Evolutionary conservation across 2,329 filamentous ascomycete genomes (phyloP).

Genomic region (Cercospora citrullina): DNA sequence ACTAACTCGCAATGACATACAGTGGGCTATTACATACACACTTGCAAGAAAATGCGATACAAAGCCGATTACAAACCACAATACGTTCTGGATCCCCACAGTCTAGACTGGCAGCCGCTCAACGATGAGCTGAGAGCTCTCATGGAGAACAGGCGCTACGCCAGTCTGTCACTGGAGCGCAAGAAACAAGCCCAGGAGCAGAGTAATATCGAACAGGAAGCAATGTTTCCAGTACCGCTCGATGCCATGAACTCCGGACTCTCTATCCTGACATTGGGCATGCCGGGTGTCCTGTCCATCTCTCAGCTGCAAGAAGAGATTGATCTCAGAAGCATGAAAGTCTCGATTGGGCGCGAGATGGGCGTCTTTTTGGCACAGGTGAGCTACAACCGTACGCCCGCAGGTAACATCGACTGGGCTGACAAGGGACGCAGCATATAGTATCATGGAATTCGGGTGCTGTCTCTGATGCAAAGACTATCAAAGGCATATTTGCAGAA

Average conservation of each 20-base stretch:
- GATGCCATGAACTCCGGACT: constrained; percentile 42
- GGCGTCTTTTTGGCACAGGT: constrained; percentile 12
- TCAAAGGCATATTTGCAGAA: constrained; percentile 67
- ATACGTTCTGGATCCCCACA: constrained; percentile 67
- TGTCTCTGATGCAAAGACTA: constrained; percentile 47
- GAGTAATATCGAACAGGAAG: constrained; percentile 17
- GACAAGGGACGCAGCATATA: constrained; percentile 47
- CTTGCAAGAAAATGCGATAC: constrained; percentile 79
- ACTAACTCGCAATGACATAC: constrained; percentile 33
- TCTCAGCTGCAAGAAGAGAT: constrained; percentile 54
- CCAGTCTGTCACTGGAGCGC: constrained; percentile 44
- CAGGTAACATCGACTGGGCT: neutral
- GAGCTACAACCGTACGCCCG: neutral
- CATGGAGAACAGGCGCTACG: constrained; percentile 59
- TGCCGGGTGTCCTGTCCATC: constrained; percentile 66
- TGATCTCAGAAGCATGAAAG: constrained; percentile 60
- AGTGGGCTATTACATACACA: constrained; percentile 70
- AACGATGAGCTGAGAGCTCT: constrained; percentile 38
- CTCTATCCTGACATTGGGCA: constrained; percentile 60
- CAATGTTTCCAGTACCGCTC: constrained; percentile 22
- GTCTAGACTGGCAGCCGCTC: constrained; percentile 36
- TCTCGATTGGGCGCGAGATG: constrained; percentile 47
- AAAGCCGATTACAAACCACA: constrained; percentile 78
- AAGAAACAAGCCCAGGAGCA: constrained; percentile 17
- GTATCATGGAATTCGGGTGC: constrained; percentile 59